A percentile compares a stretch with the other conserved stretches of the same genome.
phyloP scores from a whole-genome alignment of 257 asterid species.

The Echium plantagineum region DNA sequence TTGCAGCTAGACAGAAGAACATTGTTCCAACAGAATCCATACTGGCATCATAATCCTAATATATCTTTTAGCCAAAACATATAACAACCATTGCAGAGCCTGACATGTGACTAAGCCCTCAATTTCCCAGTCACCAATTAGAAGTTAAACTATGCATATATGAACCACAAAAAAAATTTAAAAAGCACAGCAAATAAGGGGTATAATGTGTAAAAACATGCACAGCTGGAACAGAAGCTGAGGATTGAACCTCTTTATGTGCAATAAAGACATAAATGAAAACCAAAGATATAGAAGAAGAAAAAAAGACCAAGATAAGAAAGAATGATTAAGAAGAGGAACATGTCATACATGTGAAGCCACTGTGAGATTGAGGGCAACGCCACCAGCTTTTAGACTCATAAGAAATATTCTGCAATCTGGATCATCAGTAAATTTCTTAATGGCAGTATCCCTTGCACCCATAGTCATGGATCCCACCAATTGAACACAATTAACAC shows the following conservation, averaged over 20 bases:
- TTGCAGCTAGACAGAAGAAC: background rate
- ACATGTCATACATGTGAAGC: slow-evolving; percentile 73
- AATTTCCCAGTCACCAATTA: background rate
- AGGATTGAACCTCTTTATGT: too few relatives aligned
- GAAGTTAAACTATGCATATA: background rate
- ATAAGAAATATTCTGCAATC: slow-evolving; percentile 77
- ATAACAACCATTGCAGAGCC: background rate
- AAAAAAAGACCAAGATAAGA: background rate
- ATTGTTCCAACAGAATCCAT: background rate
- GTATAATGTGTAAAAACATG: background rate
- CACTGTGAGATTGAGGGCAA: slow-evolving; percentile 91
- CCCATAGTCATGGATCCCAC: slow-evolving; percentile 84
- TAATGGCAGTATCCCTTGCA: slow-evolving; percentile 81
- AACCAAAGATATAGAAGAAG: background rate
- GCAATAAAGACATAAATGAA: background rate
- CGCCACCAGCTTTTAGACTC: slow-evolving; percentile 98
- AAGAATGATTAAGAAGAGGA: slow-evolving; percentile 1
- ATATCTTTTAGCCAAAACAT: background rate
- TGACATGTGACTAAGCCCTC: background rate
- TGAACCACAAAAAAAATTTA: background rate
- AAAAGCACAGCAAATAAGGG: background rate
- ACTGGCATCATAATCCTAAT: background rate
- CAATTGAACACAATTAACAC: slow-evolving; percentile 62
- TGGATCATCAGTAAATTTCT: slow-evolving; percentile 63
- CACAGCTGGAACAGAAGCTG: background rate